Base-by-base conservation (phyloP, 2,329 filamentous ascomycete genomes). In the Teratosphaeria destructans region DNA sequence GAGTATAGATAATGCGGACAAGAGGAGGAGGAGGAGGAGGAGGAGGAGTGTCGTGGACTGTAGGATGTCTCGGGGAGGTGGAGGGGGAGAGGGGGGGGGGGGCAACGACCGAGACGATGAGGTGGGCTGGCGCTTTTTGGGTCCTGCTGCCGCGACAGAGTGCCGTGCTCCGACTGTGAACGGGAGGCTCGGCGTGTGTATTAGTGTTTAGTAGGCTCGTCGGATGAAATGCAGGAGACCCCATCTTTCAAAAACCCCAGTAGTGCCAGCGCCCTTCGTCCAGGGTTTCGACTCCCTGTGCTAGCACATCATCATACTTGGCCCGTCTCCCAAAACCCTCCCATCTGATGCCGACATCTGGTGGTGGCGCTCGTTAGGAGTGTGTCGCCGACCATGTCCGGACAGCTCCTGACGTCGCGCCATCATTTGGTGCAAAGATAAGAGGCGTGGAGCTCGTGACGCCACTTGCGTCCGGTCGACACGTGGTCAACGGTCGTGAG, bases 111-210 rank as follows among this genome's bases (percentile, higher is more conserved):
- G 14, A 54, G 39, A 57, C 16, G 27, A 57, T 57, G 19, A 19
- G 19, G 19, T 19, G 56, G 56, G 34, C n/a, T 57, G 56, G 23
- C 32, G 26, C 27, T 35, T 12, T 23, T 23, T 23, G 23, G 11
- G 11, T 53, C 12, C 52, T 53, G 52, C 29, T 12, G 52, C 12
- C 11, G 52, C 52, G 10, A 26, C 8, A 54, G 12, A 23, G 23
- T 37, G 27, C 27, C 53, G 32, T 35, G 32, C 56, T 59, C 57
- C 52, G 52, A 49, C 32, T 16, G 43, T 23, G 23, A 23, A 52
- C 57, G 58, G 55, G 58, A 56, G 58, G 58, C 27, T 37, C 52
- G 57, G 52, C 34, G 19, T 56, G 54, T 59, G 57, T 59, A 59
- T 57, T 37, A 57, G 23, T 59, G 53, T 56, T 34, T 54, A 54